Percentiles rank a stretch among this genome's conserved stretches.
Conservation (phyloP, 1,284 basidiomycete genomes). For the Cutaneotrichosporon cavernicola region DNA sequence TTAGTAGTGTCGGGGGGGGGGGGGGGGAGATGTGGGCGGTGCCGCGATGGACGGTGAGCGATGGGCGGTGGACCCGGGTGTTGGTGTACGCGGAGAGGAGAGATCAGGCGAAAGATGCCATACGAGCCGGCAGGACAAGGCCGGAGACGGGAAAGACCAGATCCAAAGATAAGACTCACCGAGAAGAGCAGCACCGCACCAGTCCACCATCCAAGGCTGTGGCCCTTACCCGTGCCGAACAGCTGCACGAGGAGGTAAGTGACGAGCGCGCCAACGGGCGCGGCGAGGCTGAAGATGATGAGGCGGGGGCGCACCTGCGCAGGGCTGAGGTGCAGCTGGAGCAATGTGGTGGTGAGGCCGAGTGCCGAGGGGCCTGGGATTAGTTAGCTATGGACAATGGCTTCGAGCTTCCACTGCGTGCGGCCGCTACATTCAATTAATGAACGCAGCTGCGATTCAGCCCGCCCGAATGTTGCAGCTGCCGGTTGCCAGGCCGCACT, state of each 20-base stretch:
- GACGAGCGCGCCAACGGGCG: constrained; percentile 70
- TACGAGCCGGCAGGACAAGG: not conserved
- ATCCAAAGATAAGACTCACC: constrained; percentile 31
- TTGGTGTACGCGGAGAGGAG: constrained; percentile 4
- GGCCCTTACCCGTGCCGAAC: constrained; percentile 51
- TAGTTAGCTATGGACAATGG: constrained; percentile 7
- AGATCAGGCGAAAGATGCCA: not conserved
- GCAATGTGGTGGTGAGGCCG: constrained; percentile 74
- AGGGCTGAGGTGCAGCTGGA: constrained; percentile 69
- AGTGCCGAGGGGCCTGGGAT: constrained; percentile 74
- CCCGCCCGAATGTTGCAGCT: too few relatives aligned
- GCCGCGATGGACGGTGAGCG: too few relatives aligned
- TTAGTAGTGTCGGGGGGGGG: not conserved
- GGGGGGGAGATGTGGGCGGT: too few relatives aligned
- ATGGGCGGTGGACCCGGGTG: too few relatives aligned
- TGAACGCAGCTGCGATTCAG: too few relatives aligned
- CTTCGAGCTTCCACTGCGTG: not conserved
- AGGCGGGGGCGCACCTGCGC: constrained; percentile 70
- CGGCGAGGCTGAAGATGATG: constrained; percentile 73
- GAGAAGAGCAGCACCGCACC: constrained; percentile 57
- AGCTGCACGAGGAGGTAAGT: constrained; percentile 66
- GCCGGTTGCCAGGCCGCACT: too few relatives aligned
- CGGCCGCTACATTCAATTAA: too few relatives aligned
- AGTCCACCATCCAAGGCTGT: constrained; percentile 59
- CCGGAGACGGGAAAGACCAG: not conserved